Conservation (phyloP, 2,329 filamentous ascomycete genomes). For the Lasiodiplodia citricola region DNA sequence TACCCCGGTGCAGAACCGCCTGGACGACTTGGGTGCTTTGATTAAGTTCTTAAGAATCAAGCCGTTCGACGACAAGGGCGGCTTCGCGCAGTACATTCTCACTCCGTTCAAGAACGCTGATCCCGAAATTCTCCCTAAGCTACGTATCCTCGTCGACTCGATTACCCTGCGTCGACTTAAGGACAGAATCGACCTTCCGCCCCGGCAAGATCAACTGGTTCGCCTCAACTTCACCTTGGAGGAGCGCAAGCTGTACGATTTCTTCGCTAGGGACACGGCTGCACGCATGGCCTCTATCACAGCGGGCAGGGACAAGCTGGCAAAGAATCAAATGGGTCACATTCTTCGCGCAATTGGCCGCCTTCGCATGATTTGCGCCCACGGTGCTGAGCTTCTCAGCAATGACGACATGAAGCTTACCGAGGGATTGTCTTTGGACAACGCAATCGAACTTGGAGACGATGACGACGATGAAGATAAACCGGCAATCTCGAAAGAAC, state of each 20-base stretch:
- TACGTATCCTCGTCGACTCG: slow-evolving; percentile 90
- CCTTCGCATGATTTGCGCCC: slow-evolving; percentile 87
- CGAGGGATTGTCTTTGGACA: slow-evolving; percentile 80
- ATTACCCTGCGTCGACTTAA: slow-evolving; percentile 91
- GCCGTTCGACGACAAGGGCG: slow-evolving; percentile 79
- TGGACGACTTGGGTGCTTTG: slow-evolving; percentile 87
- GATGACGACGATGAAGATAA: slow-evolving; percentile 64
- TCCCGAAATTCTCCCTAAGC: slow-evolving; percentile 79
- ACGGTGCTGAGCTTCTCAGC: slow-evolving; percentile 88
- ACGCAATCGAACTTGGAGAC: slow-evolving; percentile 87
- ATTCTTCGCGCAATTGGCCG: slow-evolving; percentile 91
- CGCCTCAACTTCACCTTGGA: slow-evolving; percentile 75
- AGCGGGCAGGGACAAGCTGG: slow-evolving; percentile 68
- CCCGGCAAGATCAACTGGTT: slow-evolving; percentile 73
- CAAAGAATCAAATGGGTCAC: slow-evolving; percentile 89
- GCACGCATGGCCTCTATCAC: slow-evolving; percentile 80
- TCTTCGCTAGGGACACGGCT: slow-evolving; percentile 81
- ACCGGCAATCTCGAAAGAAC: slow-evolving; percentile 66
- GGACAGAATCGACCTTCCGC: slow-evolving; percentile 78
- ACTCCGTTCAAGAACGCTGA: slow-evolving; percentile 87
- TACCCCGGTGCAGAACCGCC: slow-evolving; percentile 90
- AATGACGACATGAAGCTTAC: slow-evolving; percentile 81
- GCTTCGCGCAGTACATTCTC: slow-evolving; percentile 81
- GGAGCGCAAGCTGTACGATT: slow-evolving; percentile 79
- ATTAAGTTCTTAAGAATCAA: slow-evolving; percentile 83